phyloP scores from a whole-genome alignment of 2,329 filamentous ascomycete species.

The Calonectria pseudoturangicola region DNA sequence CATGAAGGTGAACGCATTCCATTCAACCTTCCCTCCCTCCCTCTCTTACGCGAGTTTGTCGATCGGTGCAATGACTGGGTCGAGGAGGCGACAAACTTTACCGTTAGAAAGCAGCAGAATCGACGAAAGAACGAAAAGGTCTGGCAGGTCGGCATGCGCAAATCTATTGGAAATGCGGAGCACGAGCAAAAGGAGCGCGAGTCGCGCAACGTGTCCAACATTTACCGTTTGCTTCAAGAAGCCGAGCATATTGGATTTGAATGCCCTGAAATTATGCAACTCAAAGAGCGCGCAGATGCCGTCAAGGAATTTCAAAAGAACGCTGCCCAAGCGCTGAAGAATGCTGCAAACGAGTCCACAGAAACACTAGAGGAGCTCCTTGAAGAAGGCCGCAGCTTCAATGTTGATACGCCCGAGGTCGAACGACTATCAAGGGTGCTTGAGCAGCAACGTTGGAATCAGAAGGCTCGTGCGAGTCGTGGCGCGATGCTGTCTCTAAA shows the following conservation, averaged over 20 bases:
- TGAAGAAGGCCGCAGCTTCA: conserved; percentile 92
- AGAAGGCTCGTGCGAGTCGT: conserved; percentile 80
- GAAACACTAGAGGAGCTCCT: conserved; percentile 91
- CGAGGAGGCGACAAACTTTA: conserved; percentile 96
- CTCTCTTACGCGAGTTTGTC: conserved; percentile 90
- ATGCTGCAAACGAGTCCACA: conserved; percentile 77
- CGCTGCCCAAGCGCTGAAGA: conserved; percentile 81
- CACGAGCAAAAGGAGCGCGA: conserved; percentile 89
- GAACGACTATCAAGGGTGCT: conserved; percentile 87
- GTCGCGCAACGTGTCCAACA: conserved; percentile 90
- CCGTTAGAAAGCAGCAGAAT: conserved; percentile 97
- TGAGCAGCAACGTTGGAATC: conserved; percentile 91
- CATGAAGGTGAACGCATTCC: conserved; percentile 98
- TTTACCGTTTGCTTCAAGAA: conserved; percentile 87
- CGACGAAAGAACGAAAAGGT: conserved; percentile 94
- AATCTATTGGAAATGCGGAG: conserved; percentile 73
- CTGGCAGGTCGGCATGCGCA: conserved; percentile 84
- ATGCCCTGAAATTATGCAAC: conserved; percentile 89
- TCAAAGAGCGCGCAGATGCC: conserved; percentile 89
- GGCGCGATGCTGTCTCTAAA: conserved; percentile 81
- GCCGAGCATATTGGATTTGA: conserved; percentile 94
- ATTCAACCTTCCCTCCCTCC: conserved; percentile 88
- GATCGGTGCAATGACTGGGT: conserved; percentile 98
- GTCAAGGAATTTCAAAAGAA: conserved; percentile 90
- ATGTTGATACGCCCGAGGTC: conserved; percentile 92